A percentile compares a stretch with the other conserved stretches of the same genome.
phyloP scores from a whole-genome alignment of 2,329 filamentous ascomycete genomes.

The Colletotrichum sp. region DNA sequence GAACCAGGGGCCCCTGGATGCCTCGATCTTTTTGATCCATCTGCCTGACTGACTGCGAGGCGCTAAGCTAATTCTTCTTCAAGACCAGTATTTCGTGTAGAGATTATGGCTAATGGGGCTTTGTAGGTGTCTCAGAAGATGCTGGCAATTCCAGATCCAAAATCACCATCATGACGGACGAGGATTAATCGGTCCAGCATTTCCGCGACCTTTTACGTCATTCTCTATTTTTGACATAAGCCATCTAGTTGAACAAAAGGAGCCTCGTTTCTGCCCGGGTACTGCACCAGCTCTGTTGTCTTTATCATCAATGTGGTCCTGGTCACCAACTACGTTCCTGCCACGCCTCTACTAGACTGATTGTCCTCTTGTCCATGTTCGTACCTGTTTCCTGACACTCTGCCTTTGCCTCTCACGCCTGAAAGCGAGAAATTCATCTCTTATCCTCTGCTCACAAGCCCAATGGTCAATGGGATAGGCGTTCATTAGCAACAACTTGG shows the following conservation, averaged over 20 bases:
- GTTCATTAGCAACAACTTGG: background rate
- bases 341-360: background rate
- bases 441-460: accelerated
- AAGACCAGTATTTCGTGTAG: background rate
- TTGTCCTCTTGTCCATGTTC: background rate
- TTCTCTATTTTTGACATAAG: background rate
- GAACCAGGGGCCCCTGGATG: background rate
- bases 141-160: background rate
- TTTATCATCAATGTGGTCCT: background rate
- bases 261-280: background rate
- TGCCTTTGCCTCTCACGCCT: accelerated
- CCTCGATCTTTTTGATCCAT: background rate
- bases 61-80: accelerated
- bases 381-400: accelerated
- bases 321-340: background rate
- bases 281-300: accelerated
- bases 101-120: background rate
- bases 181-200: accelerated
- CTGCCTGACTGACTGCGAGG: accelerated
- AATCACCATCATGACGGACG: too few species aligned
- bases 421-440: background rate
- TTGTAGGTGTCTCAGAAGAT: background rate
- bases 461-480: accelerated
- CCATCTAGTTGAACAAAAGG: background rate
- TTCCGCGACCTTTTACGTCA: background rate